These are phyloP conservation scores for Zygotorulaspora chibaensis DNA, from an alignment of 805 yeast genomes.

Conservation along the genomic window DNA sequence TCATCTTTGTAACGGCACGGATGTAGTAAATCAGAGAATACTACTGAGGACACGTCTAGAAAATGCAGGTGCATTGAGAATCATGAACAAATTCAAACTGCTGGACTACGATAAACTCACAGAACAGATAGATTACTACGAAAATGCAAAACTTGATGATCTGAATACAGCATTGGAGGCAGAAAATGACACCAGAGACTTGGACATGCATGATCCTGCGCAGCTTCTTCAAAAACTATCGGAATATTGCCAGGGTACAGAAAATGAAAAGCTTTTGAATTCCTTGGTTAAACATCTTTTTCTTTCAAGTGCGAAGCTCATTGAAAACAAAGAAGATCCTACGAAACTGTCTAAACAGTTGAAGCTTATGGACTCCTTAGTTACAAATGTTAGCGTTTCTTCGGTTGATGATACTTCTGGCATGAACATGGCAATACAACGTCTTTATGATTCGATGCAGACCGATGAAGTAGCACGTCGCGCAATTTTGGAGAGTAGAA, in stretches of 20 bases:
- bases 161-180: constrained; percentile 28
- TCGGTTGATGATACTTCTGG: constrained; percentile 53
- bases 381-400: constrained; percentile 59
- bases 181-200: constrained; percentile 29
- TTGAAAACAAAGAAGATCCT: constrained; percentile 25
- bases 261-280: constrained; percentile 45
- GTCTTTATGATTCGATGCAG: constrained; percentile 67
- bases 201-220: constrained; percentile 56
- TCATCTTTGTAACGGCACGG: constrained; percentile 29
- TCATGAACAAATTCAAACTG: constrained; percentile 44
- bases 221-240: constrained; percentile 54
- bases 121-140: constrained; percentile 64
- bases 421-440: constrained; percentile 75
- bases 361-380: constrained; percentile 64
- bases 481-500: constrained; percentile 60
- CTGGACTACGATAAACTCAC: constrained; percentile 60
- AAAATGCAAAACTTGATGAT: constrained; percentile 39
- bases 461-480: constrained; percentile 87
- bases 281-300: constrained; percentile 43
- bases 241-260: constrained; percentile 50
- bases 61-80: constrained; percentile 30
- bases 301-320: constrained; percentile 28
- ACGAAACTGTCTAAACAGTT: constrained; percentile 32
- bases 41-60: constrained; percentile 32
- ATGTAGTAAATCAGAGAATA: constrained; percentile 31